phyloP scores from a whole-genome alignment of 805 yeast genomes.

The Candida insectalens region DNA sequence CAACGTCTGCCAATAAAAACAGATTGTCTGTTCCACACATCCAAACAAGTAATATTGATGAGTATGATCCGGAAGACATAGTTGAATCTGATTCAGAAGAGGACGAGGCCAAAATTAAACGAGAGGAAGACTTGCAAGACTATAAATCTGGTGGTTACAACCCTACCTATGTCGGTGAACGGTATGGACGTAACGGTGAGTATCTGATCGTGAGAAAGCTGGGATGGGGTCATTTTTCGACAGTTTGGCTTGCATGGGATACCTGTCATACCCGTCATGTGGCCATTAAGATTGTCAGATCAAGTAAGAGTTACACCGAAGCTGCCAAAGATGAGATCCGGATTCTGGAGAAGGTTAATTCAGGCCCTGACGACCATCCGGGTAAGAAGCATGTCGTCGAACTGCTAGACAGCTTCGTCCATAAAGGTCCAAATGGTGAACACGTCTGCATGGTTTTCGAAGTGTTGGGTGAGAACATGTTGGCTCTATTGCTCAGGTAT shows the following conservation, averaged over 20 bases:
- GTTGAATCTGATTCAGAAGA: constrained; percentile 16
- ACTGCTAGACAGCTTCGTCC: constrained; percentile 45
- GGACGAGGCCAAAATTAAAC: constrained; percentile 18
- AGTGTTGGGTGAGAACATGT: constrained; percentile 51
- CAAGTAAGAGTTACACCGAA: constrained; percentile 42
- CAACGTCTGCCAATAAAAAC: not conserved
- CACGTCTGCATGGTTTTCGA: constrained; percentile 63
- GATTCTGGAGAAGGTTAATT: constrained; percentile 29
- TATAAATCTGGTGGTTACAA: constrained; percentile 58
- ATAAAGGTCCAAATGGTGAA: constrained; percentile 51
- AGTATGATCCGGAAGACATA: constrained; percentile 17
- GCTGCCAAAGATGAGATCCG: constrained; percentile 59
- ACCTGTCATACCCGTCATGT: constrained; percentile 32
- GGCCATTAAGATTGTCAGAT: constrained; percentile 54
- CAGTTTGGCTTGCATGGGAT: constrained; percentile 58
- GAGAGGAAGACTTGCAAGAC: constrained; percentile 43
- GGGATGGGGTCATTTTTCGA: constrained; percentile 68
- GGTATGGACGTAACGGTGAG: constrained; percentile 31
- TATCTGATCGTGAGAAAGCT: constrained; percentile 44
- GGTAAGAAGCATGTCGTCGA: constrained; percentile 45
- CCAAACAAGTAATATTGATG: not conserved
- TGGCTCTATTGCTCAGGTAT: constrained; percentile 40
- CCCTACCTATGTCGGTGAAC: constrained; percentile 48
- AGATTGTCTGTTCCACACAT: not conserved
- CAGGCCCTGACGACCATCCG: constrained; percentile 28